These are phyloP conservation scores for Alternaria incomplexa DNA, from an alignment of 2,329 filamentous ascomycete species.

Conservation along the genomic window DNA sequence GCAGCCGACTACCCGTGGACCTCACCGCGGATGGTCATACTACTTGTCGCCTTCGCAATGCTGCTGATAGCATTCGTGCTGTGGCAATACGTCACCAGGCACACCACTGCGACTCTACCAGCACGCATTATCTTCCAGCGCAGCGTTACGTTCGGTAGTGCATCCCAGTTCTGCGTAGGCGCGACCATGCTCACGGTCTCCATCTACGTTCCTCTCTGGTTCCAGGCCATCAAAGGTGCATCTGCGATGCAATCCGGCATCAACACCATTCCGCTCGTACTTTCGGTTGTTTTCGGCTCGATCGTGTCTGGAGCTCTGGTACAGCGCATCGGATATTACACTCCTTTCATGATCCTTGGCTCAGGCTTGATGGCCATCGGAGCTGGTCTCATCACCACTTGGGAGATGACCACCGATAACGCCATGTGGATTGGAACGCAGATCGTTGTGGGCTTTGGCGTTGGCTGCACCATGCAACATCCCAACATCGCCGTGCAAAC, in stretches of 20 bases:
- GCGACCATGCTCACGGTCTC: slow-evolving; percentile 46
- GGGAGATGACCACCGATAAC: slow-evolving; percentile 39
- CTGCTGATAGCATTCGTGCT: slow-evolving; percentile 48
- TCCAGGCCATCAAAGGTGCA: slow-evolving; percentile 55
- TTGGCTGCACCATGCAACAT: slow-evolving; percentile 55
- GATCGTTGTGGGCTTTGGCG: slow-evolving; percentile 42
- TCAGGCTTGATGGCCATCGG: slow-evolving; percentile 51
- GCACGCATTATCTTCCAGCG: slow-evolving; percentile 51
- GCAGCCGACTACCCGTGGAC: slow-evolving; percentile 53
- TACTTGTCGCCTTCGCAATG: slow-evolving; percentile 50
- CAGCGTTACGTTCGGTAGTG: slow-evolving; percentile 49
- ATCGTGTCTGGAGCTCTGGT: slow-evolving; percentile 49
- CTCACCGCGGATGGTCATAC: slow-evolving; percentile 49
- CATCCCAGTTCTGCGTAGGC: slow-evolving; percentile 51
- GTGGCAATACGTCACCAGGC: slow-evolving; percentile 47
- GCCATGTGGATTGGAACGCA: slow-evolving; percentile 43
- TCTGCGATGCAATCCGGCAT: slow-evolving; percentile 54
- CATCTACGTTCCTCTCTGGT: slow-evolving; percentile 54
- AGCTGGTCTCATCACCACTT: slow-evolving; percentile 53
- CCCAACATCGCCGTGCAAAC: slow-evolving; percentile 53
- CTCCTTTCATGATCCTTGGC: slow-evolving; percentile 54
- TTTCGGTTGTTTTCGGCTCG: slow-evolving; percentile 51
- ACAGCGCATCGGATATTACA: slow-evolving; percentile 54
- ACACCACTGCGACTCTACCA: slow-evolving; percentile 52
- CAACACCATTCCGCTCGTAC: slow-evolving; percentile 53